Evolutionary conservation across 1,139 yeast species (phyloP).

Genomic region (Suhomyces yuchorum): DNA sequence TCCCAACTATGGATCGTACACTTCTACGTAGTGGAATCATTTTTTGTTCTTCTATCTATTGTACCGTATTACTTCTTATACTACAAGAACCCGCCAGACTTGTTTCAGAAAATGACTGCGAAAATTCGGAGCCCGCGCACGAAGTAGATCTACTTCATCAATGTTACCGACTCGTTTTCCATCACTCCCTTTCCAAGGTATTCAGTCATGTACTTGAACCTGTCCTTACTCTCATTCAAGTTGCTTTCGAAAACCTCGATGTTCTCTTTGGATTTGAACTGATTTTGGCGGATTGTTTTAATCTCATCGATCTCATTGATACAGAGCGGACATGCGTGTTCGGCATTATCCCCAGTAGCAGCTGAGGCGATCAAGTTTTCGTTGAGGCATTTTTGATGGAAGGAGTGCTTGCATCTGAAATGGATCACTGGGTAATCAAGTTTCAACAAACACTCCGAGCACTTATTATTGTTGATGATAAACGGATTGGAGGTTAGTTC

Average conservation of each 20-base stretch:
- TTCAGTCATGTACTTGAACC: conserved; percentile 75
- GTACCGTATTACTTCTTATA: neutral
- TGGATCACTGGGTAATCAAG: conserved; percentile 82
- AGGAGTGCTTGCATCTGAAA: conserved; percentile 85
- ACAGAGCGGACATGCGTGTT: conserved; percentile 70
- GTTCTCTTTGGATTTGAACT: conserved; percentile 62
- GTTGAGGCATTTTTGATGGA: conserved; percentile 78
- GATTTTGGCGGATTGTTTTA: conserved; percentile 58
- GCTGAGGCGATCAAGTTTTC: conserved; percentile 38
- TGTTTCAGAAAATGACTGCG: conserved; percentile 6
- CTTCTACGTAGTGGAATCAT: neutral
- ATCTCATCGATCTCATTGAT: conserved; percentile 67
- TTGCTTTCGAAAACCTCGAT: conserved; percentile 63
- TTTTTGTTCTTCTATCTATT: neutral
- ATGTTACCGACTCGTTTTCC: conserved; percentile 44
- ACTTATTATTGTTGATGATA: conserved; percentile 66
- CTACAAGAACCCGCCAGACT: neutral
- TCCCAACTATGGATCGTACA: neutral
- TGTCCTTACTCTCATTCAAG: conserved; percentile 60
- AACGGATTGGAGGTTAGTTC: conserved; percentile 57
- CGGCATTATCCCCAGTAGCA: conserved; percentile 18
- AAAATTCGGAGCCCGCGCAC: conserved; percentile 1
- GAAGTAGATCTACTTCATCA: conserved; percentile 3
- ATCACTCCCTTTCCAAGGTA: conserved; percentile 87
- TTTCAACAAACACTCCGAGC: conserved; percentile 68